Evolutionary conservation across 768 basidiomycete genomes (phyloP), one percentile per base, ranked within the genome.

Genomic region (Galerina sulciceps): DNA sequence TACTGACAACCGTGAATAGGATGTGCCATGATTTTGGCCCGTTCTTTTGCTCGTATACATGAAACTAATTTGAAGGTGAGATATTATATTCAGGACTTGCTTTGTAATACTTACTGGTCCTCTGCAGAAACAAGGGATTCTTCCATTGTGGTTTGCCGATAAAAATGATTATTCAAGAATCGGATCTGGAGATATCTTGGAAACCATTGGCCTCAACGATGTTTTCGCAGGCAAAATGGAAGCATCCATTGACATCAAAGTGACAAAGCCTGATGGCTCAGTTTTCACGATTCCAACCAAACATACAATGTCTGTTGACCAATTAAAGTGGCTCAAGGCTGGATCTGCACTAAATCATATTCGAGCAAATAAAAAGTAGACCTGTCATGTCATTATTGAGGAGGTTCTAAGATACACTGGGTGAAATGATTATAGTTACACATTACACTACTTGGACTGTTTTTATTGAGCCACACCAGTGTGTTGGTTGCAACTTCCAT

Each of bases 11-110:
- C 54, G 22, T 36, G 48, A 17, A 61, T 45, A 90, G 93, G 96
- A 15, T 94, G 94, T 67, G 85, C 83, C 5, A 78, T 94, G 79
- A 95, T 98, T 65, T 72, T 97, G 56, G 94, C 94, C 0, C 81
- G 94, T 18, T 98, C 95, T 1, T 98, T 99, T 68, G 97, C 97
- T 63, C 90, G 97, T 50, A 99, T 99, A 50, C 97, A 99, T 71
- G 97, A 99, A 78, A 96, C 96, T 6, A 98, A 98, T 73, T 76
- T 98, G 57, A 97, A 97, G 80, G 94, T 91, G 61, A 38, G 81
- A 55, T 20, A 44, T 11, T 42, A 41, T 20, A 14, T 37, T 15
- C 34, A 20, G 43, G 43, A 22, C 58, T 62, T 42, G 58, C 59
- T 59, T 15, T 10, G 26, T 65, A 52, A 57, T 41, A 38, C 26